A percentile compares a stretch with the other conserved stretches of the same genome.
Conservation (phyloP, 2,329 filamentous ascomycete species). For the Hypoxylon sp. region DNA sequence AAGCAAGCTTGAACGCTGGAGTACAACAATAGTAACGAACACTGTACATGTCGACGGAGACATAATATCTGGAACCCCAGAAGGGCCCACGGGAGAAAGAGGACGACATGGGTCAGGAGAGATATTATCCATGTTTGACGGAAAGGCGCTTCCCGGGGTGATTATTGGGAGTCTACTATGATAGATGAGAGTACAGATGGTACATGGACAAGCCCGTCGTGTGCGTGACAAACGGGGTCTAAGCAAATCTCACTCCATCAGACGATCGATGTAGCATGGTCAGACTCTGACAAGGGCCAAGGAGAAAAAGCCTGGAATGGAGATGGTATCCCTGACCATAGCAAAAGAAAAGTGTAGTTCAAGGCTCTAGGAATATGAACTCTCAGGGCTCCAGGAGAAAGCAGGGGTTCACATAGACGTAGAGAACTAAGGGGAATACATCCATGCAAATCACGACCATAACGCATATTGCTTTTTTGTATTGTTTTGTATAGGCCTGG, state of each 20-base stretch:
- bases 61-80: slow-evolving; percentile 32
- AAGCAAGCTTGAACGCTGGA: slow-evolving; percentile 35
- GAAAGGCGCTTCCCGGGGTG: slow-evolving; percentile 36
- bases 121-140: slow-evolving; percentile 46
- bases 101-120: slow-evolving; percentile 33
- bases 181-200: slow-evolving; percentile 23
- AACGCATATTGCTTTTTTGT: slow-evolving; percentile 22
- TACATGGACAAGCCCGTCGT: slow-evolving; percentile 3
- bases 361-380: slow-evolving; percentile 6
- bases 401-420: slow-evolving; percentile 19
- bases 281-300: slow-evolving; percentile 39
- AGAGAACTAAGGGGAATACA: slow-evolving; percentile 20
- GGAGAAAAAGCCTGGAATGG: slow-evolving; percentile 38
- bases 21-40: slow-evolving; percentile 19
- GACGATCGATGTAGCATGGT: slow-evolving; percentile 46
- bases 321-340: slow-evolving; percentile 40
- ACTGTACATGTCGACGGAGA: slow-evolving; percentile 19
- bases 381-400: slow-evolving; percentile 11
- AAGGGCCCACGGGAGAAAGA: slow-evolving; percentile 16
- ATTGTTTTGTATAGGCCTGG: slow-evolving; percentile 26
- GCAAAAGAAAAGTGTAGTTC: slow-evolving; percentile 28
- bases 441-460: slow-evolving; percentile 4
- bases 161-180: slow-evolving; percentile 38
- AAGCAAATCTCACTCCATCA: slow-evolving; percentile 45
- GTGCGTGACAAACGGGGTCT: slow-evolving; percentile 42